Base-by-base conservation (phyloP, 371 early-diverging fungal genomes). In the Dinochytrium kinnereticum region DNA sequence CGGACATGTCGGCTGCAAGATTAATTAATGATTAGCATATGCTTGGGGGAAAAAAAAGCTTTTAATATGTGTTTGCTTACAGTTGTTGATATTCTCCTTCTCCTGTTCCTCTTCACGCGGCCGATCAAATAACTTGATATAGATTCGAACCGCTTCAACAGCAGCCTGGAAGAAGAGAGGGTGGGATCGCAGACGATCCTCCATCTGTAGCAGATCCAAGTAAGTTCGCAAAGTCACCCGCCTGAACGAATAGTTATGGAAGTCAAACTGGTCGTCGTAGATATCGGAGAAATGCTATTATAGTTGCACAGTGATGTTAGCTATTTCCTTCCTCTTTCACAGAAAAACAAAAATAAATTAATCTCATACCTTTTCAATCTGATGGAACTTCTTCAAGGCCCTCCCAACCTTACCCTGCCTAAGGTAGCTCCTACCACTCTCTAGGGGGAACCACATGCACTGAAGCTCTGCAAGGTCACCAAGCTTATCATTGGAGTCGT, bases 201-300 rank as follows among this genome's bases (percentile, higher is more conserved):
- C 96, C 81, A 90, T 89, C 33, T 87, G 81, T 30, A 98, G 81
- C 49, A 94, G 84, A 28, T 88, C 89, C 17, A 94, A 78, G 77
- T 98, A 98, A 21, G 96, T 83, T 34, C 95, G 89, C 39, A 98
- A 75, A 33, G 97, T 95, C 69, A 87, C 83, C 84, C 96, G 96
- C 69, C 98, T 94, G 70, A 96, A 83, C 74, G 91, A 92, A 81
- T 98, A 98, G 37, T 89, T 85, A 78, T 98, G 98, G 89, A 98
- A 98, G 83, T 98, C 98, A 69, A 96, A 95, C 82, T 97, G 96
- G 75, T 97, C 97, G 74, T 96, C 96, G 69, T 89, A 90, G 76
- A 92, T 92, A 70, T 95, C 95, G 36, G 73, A 78, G 76, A 95
- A 97, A 76, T 83, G 80, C 80, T 80, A 44, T n/a, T 26, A 66